phyloP scores from a whole-genome alignment of 1,284 basidiomycete genomes.

The Marasmius sp. region DNA sequence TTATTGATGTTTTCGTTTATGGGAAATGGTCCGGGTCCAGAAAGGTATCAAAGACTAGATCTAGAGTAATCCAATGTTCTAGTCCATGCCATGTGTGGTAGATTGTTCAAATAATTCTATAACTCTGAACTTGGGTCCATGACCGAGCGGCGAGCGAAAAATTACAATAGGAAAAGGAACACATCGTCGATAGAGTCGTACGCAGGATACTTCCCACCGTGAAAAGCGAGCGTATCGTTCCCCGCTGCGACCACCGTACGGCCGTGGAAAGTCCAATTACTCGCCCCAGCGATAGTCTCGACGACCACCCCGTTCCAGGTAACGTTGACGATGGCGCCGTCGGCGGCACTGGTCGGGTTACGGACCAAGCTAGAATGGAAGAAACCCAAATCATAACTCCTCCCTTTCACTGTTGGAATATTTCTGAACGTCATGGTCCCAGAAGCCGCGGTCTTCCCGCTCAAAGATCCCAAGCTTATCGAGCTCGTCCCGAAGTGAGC shows the following conservation, averaged over 20 bases:
- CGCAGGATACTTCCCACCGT: not conserved
- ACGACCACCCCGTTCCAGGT: not conserved
- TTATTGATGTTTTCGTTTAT: too few relatives aligned
- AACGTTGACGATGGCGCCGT: not conserved
- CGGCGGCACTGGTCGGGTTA: not conserved
- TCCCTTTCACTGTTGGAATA: not conserved
- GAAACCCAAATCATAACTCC: not conserved
- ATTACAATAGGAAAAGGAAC: not conserved
- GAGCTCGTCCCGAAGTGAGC: not conserved
- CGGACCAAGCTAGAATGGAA: not conserved
- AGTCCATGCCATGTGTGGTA: too few relatives aligned
- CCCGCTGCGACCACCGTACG: not conserved
- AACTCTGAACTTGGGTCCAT: too few relatives aligned
- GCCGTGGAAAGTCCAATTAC: slow-evolving; percentile 1
- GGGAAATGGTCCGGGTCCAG: too few relatives aligned
- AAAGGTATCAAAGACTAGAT: too few relatives aligned
- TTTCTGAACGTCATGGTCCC: not conserved
- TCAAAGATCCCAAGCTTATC: not conserved
- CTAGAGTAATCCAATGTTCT: too few relatives aligned
- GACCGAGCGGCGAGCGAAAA: too few relatives aligned
- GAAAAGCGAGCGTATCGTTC: not conserved
- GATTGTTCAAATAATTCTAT: too few relatives aligned
- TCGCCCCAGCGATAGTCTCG: not conserved
- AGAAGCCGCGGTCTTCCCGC: not conserved
- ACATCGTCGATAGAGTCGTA: slow-evolving; percentile 1